phyloP scores from a whole-genome alignment of 129 eudicot genomes.

The Helichrysum umbraculigerum region DNA sequence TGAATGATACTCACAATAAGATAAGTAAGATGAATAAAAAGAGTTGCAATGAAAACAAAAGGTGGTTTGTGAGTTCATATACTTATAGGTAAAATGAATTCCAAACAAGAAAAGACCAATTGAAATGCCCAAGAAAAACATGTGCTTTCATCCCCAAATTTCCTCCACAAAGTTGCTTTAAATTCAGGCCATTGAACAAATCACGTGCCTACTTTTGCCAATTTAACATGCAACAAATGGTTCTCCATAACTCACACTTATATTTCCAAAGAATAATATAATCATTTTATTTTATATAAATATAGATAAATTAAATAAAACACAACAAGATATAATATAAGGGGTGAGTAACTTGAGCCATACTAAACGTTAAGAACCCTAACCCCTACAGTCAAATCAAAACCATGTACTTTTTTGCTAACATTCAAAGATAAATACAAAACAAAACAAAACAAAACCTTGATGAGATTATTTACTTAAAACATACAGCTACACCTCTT shows the following conservation, averaged over 20 bases:
- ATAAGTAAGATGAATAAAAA: constrained; percentile 4
- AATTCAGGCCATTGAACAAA: constrained; percentile 31
- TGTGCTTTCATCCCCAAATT: constrained; percentile 26
- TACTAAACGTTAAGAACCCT: constrained; percentile 22
- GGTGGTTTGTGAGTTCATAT: constrained; percentile 12
- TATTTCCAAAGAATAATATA: neutral
- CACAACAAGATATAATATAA: neutral
- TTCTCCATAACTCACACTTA: constrained; percentile 25
- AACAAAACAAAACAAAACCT: neutral
- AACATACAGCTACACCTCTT: constrained; percentile 19
- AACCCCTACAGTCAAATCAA: constrained; percentile 31
- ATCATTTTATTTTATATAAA: too few relatives aligned
- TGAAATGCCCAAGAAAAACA: constrained; percentile 27
- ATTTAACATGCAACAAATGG: constrained; percentile 29
- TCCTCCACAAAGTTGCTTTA: constrained; percentile 28
- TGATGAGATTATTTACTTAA: constrained; percentile 19
- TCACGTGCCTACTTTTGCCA: constrained; percentile 38
- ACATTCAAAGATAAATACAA: constrained; percentile 19
- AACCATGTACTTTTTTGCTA: constrained; percentile 19
- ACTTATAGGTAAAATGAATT: constrained; percentile 15
- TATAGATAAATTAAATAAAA: neutral
- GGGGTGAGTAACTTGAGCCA: constrained; percentile 17
- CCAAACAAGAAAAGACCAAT: constrained; percentile 32
- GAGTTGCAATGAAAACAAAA: constrained; percentile 22
- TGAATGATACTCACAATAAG: neutral